Evolutionary conservation across 2,329 filamentous ascomycete species (phyloP).

Genomic region (Paraphoma chrysanthemicola): DNA sequence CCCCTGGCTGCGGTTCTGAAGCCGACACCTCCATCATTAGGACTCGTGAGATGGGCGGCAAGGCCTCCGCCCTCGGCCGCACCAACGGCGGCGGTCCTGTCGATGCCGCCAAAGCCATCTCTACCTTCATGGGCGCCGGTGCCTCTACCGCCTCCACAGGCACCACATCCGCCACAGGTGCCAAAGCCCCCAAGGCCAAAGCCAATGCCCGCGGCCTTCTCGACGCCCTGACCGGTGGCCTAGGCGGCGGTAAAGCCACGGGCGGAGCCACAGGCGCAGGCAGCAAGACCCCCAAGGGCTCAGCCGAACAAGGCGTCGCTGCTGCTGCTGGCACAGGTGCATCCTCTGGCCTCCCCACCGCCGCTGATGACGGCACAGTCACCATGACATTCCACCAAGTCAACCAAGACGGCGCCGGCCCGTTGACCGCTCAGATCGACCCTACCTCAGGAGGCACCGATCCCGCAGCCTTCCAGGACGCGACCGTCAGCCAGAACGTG

Average conservation of each 20-base stretch:
- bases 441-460: constrained; percentile 69
- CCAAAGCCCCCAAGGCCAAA: not conserved
- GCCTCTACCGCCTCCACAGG: constrained; percentile 4
- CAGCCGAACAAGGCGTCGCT: constrained; percentile 61
- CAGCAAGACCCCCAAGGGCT: constrained; percentile 56
- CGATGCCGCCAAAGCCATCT: constrained; percentile 63
- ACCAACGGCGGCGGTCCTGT: constrained; percentile 65
- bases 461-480: constrained; percentile 64
- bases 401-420: constrained; percentile 74
- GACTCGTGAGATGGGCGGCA: constrained; percentile 62
- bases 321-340: constrained; percentile 63
- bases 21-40: constrained; percentile 75
- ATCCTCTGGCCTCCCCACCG: constrained; percentile 65
- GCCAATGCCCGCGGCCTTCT: constrained; percentile 35
- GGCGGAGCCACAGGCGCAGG: constrained; percentile 40
- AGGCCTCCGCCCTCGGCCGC: constrained; percentile 68
- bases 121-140: constrained; percentile 62
- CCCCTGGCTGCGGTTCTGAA: constrained; percentile 68
- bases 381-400: constrained; percentile 72
- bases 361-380: constrained; percentile 65
- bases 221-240: constrained; percentile 30
- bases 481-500: constrained; percentile 66
- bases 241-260: constrained; percentile 9
- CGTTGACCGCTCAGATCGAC: constrained; percentile 67
- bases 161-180: constrained; percentile 3